Percentiles rank a stretch among this genome's conserved stretches.
These are phyloP conservation scores for Microdochium paspali DNA, from an alignment of 2,329 filamentous ascomycete genomes.

Conservation along the genomic window DNA sequence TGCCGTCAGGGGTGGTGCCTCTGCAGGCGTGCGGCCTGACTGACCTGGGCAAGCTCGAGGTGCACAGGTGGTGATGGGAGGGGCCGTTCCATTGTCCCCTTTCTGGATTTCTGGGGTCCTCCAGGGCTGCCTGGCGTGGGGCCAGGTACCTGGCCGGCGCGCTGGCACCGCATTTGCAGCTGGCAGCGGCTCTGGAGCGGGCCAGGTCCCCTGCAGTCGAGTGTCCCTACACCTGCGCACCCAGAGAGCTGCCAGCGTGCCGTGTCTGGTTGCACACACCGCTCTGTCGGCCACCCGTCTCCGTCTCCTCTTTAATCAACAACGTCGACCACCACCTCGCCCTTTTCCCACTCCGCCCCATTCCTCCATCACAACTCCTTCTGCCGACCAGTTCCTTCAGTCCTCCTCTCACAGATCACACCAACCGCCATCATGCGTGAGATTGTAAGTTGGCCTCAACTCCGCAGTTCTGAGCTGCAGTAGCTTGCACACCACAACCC, in stretches of 20 bases:
- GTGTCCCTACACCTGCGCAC: background rate
- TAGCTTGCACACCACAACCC: slow-evolving; percentile 6
- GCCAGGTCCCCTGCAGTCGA: too few species aligned
- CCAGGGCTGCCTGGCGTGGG: too few species aligned
- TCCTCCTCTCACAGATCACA: slow-evolving; percentile 1
- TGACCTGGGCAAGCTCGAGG: too few species aligned
- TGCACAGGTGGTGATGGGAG: background rate
- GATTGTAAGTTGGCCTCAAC: slow-evolving; percentile 47
- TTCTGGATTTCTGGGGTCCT: too few species aligned
- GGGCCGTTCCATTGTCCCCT: background rate
- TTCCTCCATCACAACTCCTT: background rate
- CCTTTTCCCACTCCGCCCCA: background rate
- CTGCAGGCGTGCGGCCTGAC: too few species aligned
- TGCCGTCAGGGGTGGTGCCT: background rate
- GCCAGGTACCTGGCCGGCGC: background rate
- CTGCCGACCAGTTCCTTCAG: background rate
- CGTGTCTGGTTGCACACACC: background rate
- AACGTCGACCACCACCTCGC: background rate
- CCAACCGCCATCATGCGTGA: slow-evolving; percentile 56
- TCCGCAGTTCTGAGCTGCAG: slow-evolving; percentile 8
- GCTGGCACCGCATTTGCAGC: too few species aligned
- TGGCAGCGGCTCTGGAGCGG: too few species aligned
- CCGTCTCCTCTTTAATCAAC: slow-evolving; percentile 1
- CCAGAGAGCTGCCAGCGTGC: background rate
- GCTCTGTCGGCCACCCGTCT: background rate